These are phyloP conservation scores for Glebionis coronaria DNA, from an alignment of 129 eudicot genomes.

Conservation along the genomic window DNA sequence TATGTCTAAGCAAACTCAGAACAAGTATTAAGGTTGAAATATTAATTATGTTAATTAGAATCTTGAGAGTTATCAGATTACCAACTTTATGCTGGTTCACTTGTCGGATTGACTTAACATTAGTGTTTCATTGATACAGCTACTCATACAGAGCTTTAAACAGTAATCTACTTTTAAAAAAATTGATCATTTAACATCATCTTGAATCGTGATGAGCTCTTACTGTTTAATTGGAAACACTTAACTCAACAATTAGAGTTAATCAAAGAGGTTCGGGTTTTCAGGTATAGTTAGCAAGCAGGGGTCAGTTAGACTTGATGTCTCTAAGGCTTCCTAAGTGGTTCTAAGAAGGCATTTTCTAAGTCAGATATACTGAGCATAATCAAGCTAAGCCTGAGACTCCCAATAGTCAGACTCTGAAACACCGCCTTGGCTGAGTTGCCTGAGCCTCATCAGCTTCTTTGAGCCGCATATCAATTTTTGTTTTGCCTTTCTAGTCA, in stretches of 20 bases:
- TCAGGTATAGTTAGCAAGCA: too few species aligned
- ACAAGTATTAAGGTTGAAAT: neutral
- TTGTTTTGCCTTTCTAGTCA: neutral
- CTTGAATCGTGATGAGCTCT: neutral
- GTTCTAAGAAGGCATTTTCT: too few species aligned
- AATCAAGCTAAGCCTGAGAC: too few species aligned
- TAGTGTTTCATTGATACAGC: neutral
- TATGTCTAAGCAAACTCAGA: neutral
- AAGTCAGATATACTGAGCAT: too few species aligned
- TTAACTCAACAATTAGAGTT: neutral
- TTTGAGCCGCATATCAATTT: neutral
- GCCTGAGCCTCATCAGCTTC: too few species aligned
- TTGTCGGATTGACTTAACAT: neutral
- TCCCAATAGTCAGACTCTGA: too few species aligned
- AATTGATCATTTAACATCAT: constrained; percentile 5
- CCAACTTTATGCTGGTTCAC: constrained; percentile 1
- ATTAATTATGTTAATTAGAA: neutral
- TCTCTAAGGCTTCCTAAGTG: too few species aligned
- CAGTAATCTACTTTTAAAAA: neutral
- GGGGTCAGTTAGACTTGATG: too few species aligned
- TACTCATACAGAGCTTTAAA: neutral
- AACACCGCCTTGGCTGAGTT: too few species aligned
- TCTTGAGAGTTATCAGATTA: neutral
- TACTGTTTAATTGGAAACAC: neutral
- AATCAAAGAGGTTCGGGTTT: neutral